Evolutionary conservation across 1,139 yeast genomes (phyloP).

Genomic region (Casaregolazyma suthepensis): DNA sequence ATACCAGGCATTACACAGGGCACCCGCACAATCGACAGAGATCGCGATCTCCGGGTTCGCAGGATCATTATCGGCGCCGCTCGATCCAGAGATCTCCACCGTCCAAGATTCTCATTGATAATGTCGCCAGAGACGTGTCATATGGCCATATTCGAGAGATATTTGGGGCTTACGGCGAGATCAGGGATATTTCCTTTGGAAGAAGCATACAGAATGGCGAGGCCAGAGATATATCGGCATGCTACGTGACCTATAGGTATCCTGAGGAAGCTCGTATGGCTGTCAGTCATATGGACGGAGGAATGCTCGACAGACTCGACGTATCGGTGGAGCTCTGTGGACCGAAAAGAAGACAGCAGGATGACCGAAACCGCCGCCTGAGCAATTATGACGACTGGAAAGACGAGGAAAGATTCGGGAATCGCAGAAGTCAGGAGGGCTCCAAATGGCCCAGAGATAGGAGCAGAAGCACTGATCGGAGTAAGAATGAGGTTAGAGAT

Average conservation of each 20-base stretch:
- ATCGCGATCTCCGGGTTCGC: conserved; percentile 10
- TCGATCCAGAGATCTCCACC: conserved; percentile 1
- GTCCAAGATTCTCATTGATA: conserved; percentile 20
- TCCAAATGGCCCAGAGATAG: conserved; percentile 1
- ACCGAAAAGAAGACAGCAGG: background rate
- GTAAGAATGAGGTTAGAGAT: background rate
- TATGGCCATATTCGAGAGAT: conserved; percentile 25
- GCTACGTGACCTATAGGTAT: conserved; percentile 18
- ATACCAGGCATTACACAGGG: background rate
- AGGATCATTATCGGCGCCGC: background rate
- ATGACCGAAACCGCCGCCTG: background rate
- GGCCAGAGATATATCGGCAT: conserved; percentile 11
- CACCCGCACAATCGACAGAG: conserved; percentile 13
- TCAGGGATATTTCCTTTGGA: conserved; percentile 18
- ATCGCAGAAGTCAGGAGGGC: background rate
- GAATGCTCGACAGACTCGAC: conserved; percentile 22
- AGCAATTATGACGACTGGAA: background rate
- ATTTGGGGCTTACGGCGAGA: conserved; percentile 24
- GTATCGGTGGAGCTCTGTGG: conserved; percentile 16
- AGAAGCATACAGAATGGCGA: conserved; percentile 7
- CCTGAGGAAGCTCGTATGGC: conserved; percentile 25
- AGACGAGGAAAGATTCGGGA: background rate
- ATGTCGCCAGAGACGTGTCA: conserved; percentile 17
- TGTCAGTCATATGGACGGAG: conserved; percentile 22
- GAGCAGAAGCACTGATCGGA: background rate